Evolutionary conservation across 2,329 filamentous ascomycete species (phyloP).

Genomic region (Aspergillus cejpii): DNA sequence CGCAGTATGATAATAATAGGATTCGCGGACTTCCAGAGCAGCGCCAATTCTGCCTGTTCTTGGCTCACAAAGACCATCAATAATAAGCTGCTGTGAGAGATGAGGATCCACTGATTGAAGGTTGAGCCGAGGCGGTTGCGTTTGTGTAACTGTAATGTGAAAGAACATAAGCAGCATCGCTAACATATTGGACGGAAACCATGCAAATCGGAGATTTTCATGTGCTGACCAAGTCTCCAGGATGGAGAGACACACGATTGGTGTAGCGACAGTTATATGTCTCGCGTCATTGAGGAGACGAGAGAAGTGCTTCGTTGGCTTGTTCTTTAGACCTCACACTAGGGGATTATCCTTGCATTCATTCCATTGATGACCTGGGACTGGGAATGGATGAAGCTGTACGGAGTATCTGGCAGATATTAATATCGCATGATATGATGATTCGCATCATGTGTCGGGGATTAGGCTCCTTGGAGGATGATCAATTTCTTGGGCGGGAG

Average conservation of each 20-base stretch:
- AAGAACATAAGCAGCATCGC: background rate
- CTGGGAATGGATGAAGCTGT: too few relatives aligned
- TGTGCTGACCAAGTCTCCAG: constrained; percentile 3
- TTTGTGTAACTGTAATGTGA: constrained; percentile 4
- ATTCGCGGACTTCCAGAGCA: too few relatives aligned
- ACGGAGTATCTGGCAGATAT: too few relatives aligned
- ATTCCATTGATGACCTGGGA: background rate
- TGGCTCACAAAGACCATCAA: background rate
- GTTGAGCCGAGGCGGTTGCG: constrained; percentile 8
- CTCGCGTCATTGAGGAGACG: constrained; percentile 8
- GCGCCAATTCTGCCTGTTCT: too few relatives aligned
- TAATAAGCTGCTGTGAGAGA: background rate
- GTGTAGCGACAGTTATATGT: constrained; percentile 10
- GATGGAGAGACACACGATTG: constrained; percentile 3
- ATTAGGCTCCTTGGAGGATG: too few relatives aligned
- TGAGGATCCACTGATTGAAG: background rate
- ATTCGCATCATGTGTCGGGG: too few relatives aligned
- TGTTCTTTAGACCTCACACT: background rate
- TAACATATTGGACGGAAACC: too few relatives aligned
- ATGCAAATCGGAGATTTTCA: constrained; percentile 15
- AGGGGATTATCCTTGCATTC: background rate
- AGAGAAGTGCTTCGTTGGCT: background rate
- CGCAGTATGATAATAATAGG: too few relatives aligned
- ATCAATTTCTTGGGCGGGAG: too few relatives aligned
- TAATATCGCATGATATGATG: too few relatives aligned